A percentile compares a stretch with the other conserved stretches of the same genome.
Conservation (phyloP, 2,329 filamentous ascomycete genomes). For the Phaeosphaeriaceae sp. region DNA sequence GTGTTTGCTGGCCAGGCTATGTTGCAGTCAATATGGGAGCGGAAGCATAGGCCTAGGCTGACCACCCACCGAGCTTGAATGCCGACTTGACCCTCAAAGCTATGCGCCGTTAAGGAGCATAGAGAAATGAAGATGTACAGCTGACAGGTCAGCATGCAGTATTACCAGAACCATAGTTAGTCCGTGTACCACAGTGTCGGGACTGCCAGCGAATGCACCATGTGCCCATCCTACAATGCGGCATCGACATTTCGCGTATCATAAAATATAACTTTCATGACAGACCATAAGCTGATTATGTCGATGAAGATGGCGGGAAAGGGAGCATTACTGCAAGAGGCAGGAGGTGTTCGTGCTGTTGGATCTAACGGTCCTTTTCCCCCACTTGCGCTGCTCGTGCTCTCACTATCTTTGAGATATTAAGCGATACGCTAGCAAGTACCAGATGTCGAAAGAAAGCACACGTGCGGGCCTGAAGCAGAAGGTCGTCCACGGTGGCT, state of each 20-base stretch:
- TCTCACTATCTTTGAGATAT: neutral
- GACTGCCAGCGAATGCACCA: conserved; percentile 8
- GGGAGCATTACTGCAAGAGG: conserved; percentile 12
- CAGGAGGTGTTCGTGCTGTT: conserved; percentile 8
- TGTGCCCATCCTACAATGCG: neutral
- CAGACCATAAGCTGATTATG: conserved; percentile 9
- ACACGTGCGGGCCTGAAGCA: conserved; percentile 16
- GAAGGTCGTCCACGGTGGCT: conserved; percentile 21
- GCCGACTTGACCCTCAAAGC: conserved; percentile 17
- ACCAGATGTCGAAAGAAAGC: conserved; percentile 3
- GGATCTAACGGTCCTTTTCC: conserved; percentile 4
- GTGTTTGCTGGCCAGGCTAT: conserved; percentile 10
- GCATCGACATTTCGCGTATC: conserved; percentile 1
- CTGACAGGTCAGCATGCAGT: conserved; percentile 42
- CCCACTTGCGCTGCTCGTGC: neutral
- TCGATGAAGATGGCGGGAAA: neutral
- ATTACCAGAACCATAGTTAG: conserved; percentile 30
- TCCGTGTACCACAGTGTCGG: conserved; percentile 18
- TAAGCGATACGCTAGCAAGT: conserved; percentile 7
- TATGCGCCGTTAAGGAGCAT: conserved; percentile 18
- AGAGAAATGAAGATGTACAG: conserved; percentile 26
- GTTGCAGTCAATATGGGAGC: conserved; percentile 20
- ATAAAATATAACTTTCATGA: conserved; percentile 14
- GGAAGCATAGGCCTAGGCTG: conserved; percentile 29
- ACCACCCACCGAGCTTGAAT: conserved; percentile 26